A percentile compares a stretch with the other conserved stretches of the same genome.
Evolutionary conservation across 2,329 filamentous ascomycete species (phyloP).

Genomic region (Amauroascus niger): DNA sequence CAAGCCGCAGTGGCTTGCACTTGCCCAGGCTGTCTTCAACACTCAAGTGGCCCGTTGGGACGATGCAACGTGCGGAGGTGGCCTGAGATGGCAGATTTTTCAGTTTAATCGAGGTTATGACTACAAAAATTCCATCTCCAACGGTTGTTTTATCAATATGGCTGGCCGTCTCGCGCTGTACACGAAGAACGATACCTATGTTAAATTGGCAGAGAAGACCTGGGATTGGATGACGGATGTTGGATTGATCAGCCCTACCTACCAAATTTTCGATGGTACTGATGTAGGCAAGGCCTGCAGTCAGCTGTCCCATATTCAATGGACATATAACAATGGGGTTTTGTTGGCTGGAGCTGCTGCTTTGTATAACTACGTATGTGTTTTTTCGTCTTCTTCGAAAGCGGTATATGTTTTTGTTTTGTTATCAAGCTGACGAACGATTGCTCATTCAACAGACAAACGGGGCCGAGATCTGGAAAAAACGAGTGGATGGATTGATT

Average conservation of each 20-base stretch:
- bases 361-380: conserved; percentile 46
- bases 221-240: conserved; percentile 48
- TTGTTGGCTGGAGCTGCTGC: conserved; percentile 47
- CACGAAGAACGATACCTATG: conserved; percentile 69
- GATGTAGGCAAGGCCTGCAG: conserved; percentile 46
- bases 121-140: conserved; percentile 51
- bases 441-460: conserved; percentile 25
- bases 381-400: not conserved
- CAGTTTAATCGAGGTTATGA: conserved; percentile 60
- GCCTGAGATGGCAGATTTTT: conserved; percentile 79
- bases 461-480: conserved; percentile 44
- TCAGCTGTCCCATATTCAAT: conserved; percentile 44
- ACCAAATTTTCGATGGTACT: conserved; percentile 48
- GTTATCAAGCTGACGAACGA: not conserved
- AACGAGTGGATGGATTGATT: conserved; percentile 45
- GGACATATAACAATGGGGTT: conserved; percentile 50
- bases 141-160: conserved; percentile 50
- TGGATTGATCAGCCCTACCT: conserved; percentile 43
- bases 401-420: not conserved
- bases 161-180: conserved; percentile 62
- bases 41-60: conserved; percentile 66
- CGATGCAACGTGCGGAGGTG: conserved; percentile 55
- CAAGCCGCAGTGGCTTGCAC: conserved; percentile 64
- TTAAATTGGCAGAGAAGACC: conserved; percentile 60
- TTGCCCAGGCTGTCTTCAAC: conserved; percentile 72